Evolutionary conservation across 495 filamentous ascomycete species (phyloP).

Genomic region (Clavariopsis aquatica): DNA sequence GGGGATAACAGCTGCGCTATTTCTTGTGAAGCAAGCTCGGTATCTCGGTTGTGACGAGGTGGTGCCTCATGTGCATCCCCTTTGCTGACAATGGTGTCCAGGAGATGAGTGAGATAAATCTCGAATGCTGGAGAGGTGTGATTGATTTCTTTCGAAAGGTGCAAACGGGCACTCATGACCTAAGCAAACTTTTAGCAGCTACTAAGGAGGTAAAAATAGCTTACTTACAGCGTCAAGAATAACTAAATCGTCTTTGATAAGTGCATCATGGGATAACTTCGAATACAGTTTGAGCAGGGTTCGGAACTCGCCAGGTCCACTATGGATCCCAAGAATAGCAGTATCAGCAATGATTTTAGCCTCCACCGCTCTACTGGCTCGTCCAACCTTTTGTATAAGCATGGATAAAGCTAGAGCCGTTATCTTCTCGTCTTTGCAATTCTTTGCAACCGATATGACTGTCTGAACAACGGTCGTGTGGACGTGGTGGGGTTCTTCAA

Average conservation of each 20-base stretch:
- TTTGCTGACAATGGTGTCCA: constrained; percentile 86
- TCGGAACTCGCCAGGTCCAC: constrained; percentile 74
- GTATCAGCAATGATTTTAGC: constrained; percentile 79
- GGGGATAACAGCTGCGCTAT: constrained; percentile 83
- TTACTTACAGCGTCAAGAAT: constrained; percentile 64
- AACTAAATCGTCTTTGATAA: constrained; percentile 62
- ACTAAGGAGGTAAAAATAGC: background rate
- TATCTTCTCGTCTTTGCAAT: constrained; percentile 84
- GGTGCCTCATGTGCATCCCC: constrained; percentile 68
- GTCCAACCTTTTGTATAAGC: constrained; percentile 88
- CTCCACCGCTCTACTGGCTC: constrained; percentile 74
- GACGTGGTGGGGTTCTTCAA: constrained; percentile 70
- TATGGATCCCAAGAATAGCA: constrained; percentile 71
- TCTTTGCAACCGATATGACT: constrained; percentile 80
- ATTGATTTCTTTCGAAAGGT: constrained; percentile 68
- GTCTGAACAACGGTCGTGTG: constrained; percentile 84
- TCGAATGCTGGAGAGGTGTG: constrained; percentile 70
- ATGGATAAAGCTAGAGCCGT: constrained; percentile 93
- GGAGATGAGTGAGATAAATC: constrained; percentile 76
- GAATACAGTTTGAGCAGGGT: constrained; percentile 80
- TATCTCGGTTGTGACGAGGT: constrained; percentile 67
- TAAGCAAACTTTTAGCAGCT: constrained; percentile 44
- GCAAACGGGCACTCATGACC: constrained; percentile 72
- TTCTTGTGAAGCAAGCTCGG: constrained; percentile 76
- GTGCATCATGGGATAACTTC: constrained; percentile 68